Evolutionary conservation across 306 rosid genomes (phyloP).

Genomic region (Vicia faba): DNA sequence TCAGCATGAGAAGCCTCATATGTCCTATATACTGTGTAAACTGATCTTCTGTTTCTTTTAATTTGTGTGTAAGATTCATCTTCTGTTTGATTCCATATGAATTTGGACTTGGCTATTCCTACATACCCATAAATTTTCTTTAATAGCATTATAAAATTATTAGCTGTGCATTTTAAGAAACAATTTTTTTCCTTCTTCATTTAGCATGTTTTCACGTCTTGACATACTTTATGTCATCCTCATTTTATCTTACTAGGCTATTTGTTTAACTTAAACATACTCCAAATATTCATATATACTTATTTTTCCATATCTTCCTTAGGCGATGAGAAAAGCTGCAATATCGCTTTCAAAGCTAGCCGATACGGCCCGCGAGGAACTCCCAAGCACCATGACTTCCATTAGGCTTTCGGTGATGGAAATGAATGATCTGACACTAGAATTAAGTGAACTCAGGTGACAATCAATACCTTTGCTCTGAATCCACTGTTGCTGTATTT

Average conservation of each 20-base stretch:
- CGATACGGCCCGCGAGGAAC: slow-evolving; percentile 92
- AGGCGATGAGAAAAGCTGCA: slow-evolving; percentile 97
- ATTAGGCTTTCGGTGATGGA: slow-evolving; percentile 97
- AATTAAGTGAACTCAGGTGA: slow-evolving; percentile 85
- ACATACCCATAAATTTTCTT: background rate
- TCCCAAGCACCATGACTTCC: slow-evolving; percentile 98
- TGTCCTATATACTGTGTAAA: slow-evolving; percentile 2
- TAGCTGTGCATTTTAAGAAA: background rate
- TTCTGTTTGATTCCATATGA: slow-evolving; percentile 18
- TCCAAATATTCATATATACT: slow-evolving; percentile 18
- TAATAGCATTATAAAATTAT: background rate
- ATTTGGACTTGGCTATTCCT: slow-evolving; percentile 22
- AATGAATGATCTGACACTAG: slow-evolving; percentile 84
- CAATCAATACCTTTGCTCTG: slow-evolving; percentile 25
- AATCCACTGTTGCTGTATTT: slow-evolving; percentile 12
- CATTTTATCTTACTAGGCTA: slow-evolving; percentile 21
- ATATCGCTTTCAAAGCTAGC: slow-evolving; percentile 86
- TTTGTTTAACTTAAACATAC: slow-evolving; percentile 10
- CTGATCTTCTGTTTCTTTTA: background rate
- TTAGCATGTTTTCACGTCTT: background rate
- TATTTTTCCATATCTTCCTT: slow-evolving; percentile 16
- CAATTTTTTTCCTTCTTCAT: background rate
- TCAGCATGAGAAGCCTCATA: background rate
- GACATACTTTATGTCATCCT: slow-evolving; percentile 12
- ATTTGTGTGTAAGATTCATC: slow-evolving; percentile 3